Percentiles rank a stretch among this genome's conserved stretches.
phyloP scores from a whole-genome alignment of 2,329 filamentous ascomycete species.

The Penicillium sp. region DNA sequence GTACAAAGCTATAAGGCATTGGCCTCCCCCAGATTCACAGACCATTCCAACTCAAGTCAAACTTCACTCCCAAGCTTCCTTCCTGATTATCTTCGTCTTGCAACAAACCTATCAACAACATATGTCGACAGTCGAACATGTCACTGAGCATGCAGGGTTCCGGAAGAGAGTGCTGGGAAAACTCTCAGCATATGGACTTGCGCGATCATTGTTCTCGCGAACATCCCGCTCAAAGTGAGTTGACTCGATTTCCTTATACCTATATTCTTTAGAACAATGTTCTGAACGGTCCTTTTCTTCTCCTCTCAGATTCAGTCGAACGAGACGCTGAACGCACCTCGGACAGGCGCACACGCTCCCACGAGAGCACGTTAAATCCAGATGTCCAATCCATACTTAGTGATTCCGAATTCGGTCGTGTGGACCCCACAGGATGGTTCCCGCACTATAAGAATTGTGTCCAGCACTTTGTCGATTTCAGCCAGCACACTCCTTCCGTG shows the following conservation, averaged over 20 bases:
- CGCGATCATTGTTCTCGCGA: conserved; percentile 28
- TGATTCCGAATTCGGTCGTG: conserved; percentile 43
- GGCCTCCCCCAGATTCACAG: conserved; percentile 8
- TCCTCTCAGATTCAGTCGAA: conserved; percentile 25
- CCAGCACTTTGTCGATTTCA: conserved; percentile 81
- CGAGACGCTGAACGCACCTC: conserved; percentile 30
- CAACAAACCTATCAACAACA: conserved; percentile 3
- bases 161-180: conserved; percentile 32
- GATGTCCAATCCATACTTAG: conserved; percentile 12
- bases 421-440: conserved; percentile 79
- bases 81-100: no score
- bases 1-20: conserved; percentile 19
- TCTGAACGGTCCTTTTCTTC: conserved; percentile 20
- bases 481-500: conserved; percentile 72
- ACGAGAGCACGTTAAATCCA: conserved; percentile 14
- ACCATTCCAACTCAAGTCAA: conserved; percentile 1
- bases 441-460: conserved; percentile 82
- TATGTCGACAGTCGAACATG: conserved; percentile 28
- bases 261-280: conserved; percentile 61
- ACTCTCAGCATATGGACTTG: conserved; percentile 28
- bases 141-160: conserved; percentile 30
- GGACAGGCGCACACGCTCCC: conserved; percentile 22
- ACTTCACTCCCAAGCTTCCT: background rate
- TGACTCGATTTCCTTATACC: background rate
- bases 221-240: conserved; percentile 30